Evolutionary conservation across 352 stramenopile genomes (phyloP), one percentile per base, ranked within the genome.

Genomic region (Aphanomyces astaci): DNA sequence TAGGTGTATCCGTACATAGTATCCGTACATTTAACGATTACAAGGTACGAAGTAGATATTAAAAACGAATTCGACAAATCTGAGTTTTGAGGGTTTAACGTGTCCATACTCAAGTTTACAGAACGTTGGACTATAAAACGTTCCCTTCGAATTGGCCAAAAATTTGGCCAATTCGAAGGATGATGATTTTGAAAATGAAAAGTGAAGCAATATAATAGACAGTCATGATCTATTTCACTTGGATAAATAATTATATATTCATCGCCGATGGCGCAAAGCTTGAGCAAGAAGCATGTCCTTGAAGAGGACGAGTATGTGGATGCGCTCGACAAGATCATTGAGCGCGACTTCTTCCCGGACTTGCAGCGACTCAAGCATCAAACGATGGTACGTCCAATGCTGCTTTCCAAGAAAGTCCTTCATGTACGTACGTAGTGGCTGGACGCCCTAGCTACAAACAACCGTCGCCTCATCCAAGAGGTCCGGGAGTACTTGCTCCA

Each of bases 261-360:
- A 28, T n/a, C 51, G 51, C 11, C 51, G 7, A 65, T 65, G 56
- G 56, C 56, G 2, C 51, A 59, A 19, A 64, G 36, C 27, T 75
- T 70, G 74, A 71, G 25, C 33, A 79, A 83, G 70, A 77, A 81
- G 66, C 73, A 57, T 19, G 73, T 92, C 71, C 73, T 94, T 31
- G 84, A 94, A 48, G 86, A 94, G 70, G 86, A 94, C 19, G 74
- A 77, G 64, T 94, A 93, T 63, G 85, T 93, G 30, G 78, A 84
- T 70, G 71, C 72, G 46, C 72, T 94, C 28, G 86, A 79, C 53
- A 73, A 78, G 62, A 92, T 94, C 65, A 93, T 94, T 70, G 81
- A 94, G 77, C 84, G 86, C 55, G 84, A 92, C 73, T 94, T 92
- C 78, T 94, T 94, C 71, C 86, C 86, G 30, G 84, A 91, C 64